These are phyloP conservation scores for Aspergillus hortae DNA, from an alignment of 2,329 filamentous ascomycete genomes.

Conservation along the genomic window DNA sequence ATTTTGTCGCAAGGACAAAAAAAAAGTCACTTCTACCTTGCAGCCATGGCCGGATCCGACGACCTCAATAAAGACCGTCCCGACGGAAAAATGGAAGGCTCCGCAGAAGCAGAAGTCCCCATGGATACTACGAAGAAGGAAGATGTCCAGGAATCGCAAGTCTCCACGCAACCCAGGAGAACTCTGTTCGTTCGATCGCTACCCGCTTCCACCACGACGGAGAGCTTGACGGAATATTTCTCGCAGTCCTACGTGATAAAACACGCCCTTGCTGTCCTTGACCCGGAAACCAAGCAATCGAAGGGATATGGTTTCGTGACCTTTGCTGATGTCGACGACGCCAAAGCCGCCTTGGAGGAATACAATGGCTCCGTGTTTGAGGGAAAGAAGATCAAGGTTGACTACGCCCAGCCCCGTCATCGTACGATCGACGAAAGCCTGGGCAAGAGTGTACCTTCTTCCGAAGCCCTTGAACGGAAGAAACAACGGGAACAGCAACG, in stretches of 20 bases:
- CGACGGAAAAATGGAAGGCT: slow-evolving; percentile 18
- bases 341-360: slow-evolving; percentile 72
- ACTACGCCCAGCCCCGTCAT: slow-evolving; percentile 81
- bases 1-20: slow-evolving; percentile 27
- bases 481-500: slow-evolving; percentile 55
- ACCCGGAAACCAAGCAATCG: slow-evolving; percentile 79
- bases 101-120: slow-evolving; percentile 13
- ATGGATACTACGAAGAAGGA: slow-evolving; percentile 22
- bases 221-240: slow-evolving; percentile 81
- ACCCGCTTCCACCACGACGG: slow-evolving; percentile 72
- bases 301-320: slow-evolving; percentile 96
- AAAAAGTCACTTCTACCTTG: slow-evolving; percentile 3
- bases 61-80: slow-evolving; percentile 35
- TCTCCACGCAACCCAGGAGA: slow-evolving; percentile 43
- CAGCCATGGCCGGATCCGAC: slow-evolving; percentile 10
- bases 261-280: slow-evolving; percentile 87
- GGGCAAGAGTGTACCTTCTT: slow-evolving; percentile 38
- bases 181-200: slow-evolving; percentile 91
- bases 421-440: slow-evolving; percentile 58
- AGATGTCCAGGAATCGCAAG: slow-evolving; percentile 15
- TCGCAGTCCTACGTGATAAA: slow-evolving; percentile 93
- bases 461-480: slow-evolving; percentile 35
- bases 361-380: slow-evolving; percentile 75
- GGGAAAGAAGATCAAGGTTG: slow-evolving; percentile 77
- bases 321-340: slow-evolving; percentile 90